phyloP scores from a whole-genome alignment of 257 asterid genomes.

The Solanum sitiens region DNA sequence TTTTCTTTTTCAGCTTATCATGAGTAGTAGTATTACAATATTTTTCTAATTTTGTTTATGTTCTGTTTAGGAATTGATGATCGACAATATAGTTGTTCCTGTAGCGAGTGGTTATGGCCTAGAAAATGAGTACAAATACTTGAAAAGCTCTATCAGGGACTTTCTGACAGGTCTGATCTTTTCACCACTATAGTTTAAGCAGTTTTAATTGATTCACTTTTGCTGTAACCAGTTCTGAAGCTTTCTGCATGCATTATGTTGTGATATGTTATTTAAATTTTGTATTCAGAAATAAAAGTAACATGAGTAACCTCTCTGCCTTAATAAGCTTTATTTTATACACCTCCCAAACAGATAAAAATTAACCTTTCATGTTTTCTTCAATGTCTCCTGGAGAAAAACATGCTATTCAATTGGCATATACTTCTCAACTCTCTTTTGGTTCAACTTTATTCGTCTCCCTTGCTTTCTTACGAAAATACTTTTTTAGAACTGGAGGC shows the following conservation, averaged over 20 bases:
- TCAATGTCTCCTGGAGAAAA: background rate
- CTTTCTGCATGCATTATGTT: background rate
- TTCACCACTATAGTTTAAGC: background rate
- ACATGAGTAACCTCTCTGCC: background rate
- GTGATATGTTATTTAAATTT: background rate
- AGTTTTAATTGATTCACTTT: background rate
- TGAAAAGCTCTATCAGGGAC: slow-evolving; percentile 70
- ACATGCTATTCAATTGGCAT: background rate
- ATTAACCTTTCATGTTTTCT: background rate
- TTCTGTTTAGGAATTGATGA: slow-evolving; percentile 57
- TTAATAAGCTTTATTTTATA: background rate
- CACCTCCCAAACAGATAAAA: background rate
- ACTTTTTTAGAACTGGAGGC: background rate
- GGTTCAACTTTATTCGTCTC: background rate
- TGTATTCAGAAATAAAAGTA: background rate
- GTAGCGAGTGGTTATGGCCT: slow-evolving; percentile 64
- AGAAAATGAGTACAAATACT: slow-evolving; percentile 60
- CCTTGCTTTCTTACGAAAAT: background rate
- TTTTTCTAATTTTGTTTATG: background rate
- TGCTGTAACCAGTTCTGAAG: background rate
- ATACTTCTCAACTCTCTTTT: background rate
- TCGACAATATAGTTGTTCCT: slow-evolving; percentile 67
- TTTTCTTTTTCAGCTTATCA: background rate
- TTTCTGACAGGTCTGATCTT: slow-evolving; percentile 50
- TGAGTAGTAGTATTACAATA: background rate